A percentile compares a stretch with the other conserved stretches of the same genome.
Conservation (phyloP, 495 filamentous ascomycete genomes). For the Polyplosphaeria fusca region DNA sequence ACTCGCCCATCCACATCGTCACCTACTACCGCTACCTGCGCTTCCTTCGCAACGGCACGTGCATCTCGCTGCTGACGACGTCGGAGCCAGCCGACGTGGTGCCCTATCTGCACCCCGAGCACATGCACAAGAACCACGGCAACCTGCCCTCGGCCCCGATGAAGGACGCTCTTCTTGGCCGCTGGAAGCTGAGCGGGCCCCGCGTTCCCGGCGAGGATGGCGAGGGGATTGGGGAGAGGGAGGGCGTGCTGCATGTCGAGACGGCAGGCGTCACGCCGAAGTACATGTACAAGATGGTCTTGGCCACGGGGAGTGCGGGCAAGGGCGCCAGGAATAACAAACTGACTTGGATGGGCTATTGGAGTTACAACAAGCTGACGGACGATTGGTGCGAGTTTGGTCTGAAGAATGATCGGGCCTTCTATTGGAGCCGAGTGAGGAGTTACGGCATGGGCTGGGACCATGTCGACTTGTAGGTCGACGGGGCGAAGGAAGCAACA, state of each 20-base stretch:
- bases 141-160: conserved; percentile 49
- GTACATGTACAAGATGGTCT: conserved; percentile 77
- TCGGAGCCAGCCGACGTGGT: conserved; percentile 82
- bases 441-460: conserved; percentile 50
- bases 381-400: conserved; percentile 88
- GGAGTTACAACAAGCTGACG: conserved; percentile 84
- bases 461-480: too few species aligned
- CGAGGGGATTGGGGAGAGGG: conserved; percentile 41
- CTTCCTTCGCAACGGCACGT: conserved; percentile 86
- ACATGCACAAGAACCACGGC: conserved; percentile 40
- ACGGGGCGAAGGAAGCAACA: too few species aligned
- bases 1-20: conserved; percentile 86
- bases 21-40: conserved; percentile 97
- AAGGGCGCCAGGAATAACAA: conserved; percentile 68
- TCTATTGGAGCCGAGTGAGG: conserved; percentile 81
- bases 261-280: conserved; percentile 74
- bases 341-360: conserved; percentile 83
- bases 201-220: not conserved
- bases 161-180: conserved; percentile 59
- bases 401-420: conserved; percentile 78
- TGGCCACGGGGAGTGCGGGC: conserved; percentile 62
- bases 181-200: conserved; percentile 56
- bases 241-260: conserved; percentile 75
- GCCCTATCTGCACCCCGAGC: conserved; percentile 52
- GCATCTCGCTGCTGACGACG: conserved; percentile 72